Evolutionary conservation across 495 filamentous ascomycete species (phyloP).

Genomic region (Aspergillus conjunctus): DNA sequence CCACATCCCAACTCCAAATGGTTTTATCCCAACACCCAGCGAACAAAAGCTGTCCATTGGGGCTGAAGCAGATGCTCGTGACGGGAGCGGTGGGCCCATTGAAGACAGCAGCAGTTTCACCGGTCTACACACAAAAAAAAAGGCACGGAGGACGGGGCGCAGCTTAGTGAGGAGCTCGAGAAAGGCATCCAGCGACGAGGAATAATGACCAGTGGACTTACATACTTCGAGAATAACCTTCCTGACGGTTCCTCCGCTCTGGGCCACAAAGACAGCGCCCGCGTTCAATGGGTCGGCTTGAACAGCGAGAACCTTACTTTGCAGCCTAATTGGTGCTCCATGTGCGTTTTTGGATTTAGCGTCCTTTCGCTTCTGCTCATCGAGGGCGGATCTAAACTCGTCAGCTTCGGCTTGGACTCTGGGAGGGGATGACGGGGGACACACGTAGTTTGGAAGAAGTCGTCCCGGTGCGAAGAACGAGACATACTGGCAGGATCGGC

Average conservation of each 20-base stretch:
- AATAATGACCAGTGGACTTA: conserved; percentile 51
- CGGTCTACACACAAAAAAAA: conserved; percentile 41
- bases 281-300: conserved; percentile 64
- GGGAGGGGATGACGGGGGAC: conserved; percentile 21
- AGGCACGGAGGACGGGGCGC: not conserved
- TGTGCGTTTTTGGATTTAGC: conserved; percentile 79
- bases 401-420: conserved; percentile 16
- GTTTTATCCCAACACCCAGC: conserved; percentile 92
- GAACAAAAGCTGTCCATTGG: conserved; percentile 64
- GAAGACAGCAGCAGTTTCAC: conserved; percentile 56
- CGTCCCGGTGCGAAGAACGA: conserved; percentile 61
- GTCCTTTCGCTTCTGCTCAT: conserved; percentile 69
- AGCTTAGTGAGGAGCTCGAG: conserved; percentile 13
- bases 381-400: conserved; percentile 64
- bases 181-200: conserved; percentile 7
- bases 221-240: conserved; percentile 75
- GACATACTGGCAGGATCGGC: conserved; percentile 54
- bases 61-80: conserved; percentile 72
- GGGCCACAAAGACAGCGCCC: conserved; percentile 73
- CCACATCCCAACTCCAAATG: conserved; percentile 78
- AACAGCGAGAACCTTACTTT: conserved; percentile 83
- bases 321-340: conserved; percentile 77
- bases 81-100: conserved; percentile 78
- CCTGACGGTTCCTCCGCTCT: conserved; percentile 76
- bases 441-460: conserved; percentile 92